Evolutionary conservation across 352 stramenopile species (phyloP).

Genomic region (Pythium aristosporum): DNA sequence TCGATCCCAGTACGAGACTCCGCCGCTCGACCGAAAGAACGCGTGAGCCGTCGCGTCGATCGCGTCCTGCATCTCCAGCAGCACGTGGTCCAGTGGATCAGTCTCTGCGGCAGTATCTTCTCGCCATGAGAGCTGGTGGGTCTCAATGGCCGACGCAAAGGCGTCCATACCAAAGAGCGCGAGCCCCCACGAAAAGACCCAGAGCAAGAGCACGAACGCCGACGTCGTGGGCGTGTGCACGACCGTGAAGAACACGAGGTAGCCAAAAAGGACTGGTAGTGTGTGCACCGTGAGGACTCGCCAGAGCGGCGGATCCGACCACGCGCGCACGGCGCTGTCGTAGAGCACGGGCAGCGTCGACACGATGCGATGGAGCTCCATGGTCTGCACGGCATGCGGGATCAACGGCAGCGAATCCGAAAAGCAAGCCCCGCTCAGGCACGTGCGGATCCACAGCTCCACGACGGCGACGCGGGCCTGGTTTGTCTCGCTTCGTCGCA

Average conservation of each 20-base stretch:
- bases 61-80: slow-evolving; percentile 54
- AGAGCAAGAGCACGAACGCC: slow-evolving; percentile 27
- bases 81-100: slow-evolving; percentile 42
- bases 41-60: slow-evolving; percentile 52
- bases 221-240: slow-evolving; percentile 15
- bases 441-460: slow-evolving; percentile 56
- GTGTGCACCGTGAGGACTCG: slow-evolving; percentile 44
- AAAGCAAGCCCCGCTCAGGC: slow-evolving; percentile 36
- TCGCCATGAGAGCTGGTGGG: slow-evolving; percentile 5
- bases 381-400: slow-evolving; percentile 33
- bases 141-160: slow-evolving; percentile 51
- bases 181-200: slow-evolving; percentile 33
- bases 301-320: slow-evolving; percentile 48
- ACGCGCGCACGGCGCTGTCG: slow-evolving; percentile 47
- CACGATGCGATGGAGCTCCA: slow-evolving; percentile 51
- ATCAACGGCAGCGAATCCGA: slow-evolving; percentile 30
- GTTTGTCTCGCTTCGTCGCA: slow-evolving; percentile 42
- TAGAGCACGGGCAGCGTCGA: slow-evolving; percentile 52
- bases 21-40: slow-evolving; percentile 47
- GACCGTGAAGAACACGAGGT: slow-evolving; percentile 37
- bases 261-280: slow-evolving; percentile 39
- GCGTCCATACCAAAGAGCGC: slow-evolving; percentile 52
- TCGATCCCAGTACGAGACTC: slow-evolving; percentile 37
- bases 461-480: slow-evolving; percentile 49
- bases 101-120: slow-evolving; percentile 21